Percentiles rank a stretch among this genome's conserved stretches.
These are phyloP conservation scores for Pascua sp. DNA, from an alignment of 1,284 basidiomycete genomes.

Conservation along the genomic window DNA sequence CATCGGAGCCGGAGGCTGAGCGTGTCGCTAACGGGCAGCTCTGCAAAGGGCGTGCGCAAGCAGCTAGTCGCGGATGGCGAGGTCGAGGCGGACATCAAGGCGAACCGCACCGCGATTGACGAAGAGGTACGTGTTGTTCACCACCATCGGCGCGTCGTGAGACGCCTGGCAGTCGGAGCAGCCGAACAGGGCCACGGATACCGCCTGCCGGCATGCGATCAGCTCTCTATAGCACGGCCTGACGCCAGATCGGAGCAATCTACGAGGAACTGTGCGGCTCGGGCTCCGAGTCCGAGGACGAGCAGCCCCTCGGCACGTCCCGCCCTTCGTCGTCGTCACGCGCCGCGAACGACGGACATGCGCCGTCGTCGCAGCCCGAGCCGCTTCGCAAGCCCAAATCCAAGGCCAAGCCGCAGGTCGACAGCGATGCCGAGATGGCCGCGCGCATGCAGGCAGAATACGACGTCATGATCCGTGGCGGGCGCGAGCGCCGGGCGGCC, in stretches of 20 bases:
- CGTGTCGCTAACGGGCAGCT: conserved; percentile 21
- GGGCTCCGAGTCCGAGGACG: conserved; percentile 5
- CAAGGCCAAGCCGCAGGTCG: conserved; percentile 16
- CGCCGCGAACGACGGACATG: background rate
- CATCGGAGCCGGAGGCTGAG: background rate
- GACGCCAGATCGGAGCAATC: conserved; percentile 35
- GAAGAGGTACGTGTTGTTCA: conserved; percentile 27
- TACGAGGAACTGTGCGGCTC: conserved; percentile 30
- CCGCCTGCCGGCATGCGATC: background rate
- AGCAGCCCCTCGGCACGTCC: background rate
- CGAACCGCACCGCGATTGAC: conserved; percentile 40
- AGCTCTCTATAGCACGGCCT: background rate
- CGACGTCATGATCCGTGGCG: conserved; percentile 19
- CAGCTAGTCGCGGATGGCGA: conserved; percentile 38
- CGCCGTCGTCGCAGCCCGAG: conserved; percentile 27
- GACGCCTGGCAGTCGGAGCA: background rate
- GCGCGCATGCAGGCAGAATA: conserved; percentile 32
- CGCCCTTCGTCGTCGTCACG: no score
- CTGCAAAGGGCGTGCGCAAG: conserved; percentile 47
- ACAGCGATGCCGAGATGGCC: conserved; percentile 31
- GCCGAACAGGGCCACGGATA: background rate
- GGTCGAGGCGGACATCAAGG: conserved; percentile 40
- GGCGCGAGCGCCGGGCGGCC: conserved; percentile 22
- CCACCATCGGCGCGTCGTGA: no score
- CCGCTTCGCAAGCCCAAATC: conserved; percentile 16